Evolutionary conservation across 1,284 basidiomycete genomes (phyloP), one percentile per base, ranked within the genome.

Genomic region (Cutaneotrichosporon spelunceum): DNA sequence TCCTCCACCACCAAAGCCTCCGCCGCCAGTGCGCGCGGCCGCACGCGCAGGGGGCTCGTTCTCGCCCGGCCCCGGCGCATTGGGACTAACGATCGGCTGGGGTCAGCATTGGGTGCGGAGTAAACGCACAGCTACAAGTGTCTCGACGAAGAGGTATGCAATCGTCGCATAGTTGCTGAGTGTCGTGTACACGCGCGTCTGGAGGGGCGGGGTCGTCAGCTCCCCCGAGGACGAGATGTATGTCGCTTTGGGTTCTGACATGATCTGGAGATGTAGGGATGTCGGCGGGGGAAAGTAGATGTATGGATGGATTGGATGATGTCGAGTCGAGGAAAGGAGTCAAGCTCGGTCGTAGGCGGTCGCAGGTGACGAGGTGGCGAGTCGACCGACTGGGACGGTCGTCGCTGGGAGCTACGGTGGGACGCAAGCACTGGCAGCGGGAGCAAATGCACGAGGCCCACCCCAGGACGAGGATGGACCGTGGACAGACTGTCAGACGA

Each of bases 61-160:
- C 49, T 56, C 66, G 63, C 30, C 13, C 30, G 72, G n/a, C 58
- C 66, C 21, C 58, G 57, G 34, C 0, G 72, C 70, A 60, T 74
- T 69, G 21, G 69, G 72, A 60, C 73, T 69, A 21, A 69, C 29
- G 48, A 75, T 64, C 9, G 73, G 73, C 73, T 75, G 49, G 13
- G 21, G 57, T 54, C 23, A 54, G 53, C 44, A 4, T 7, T 11
- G 47, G 11, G 39, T 23, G 19, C 14, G 45, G 55, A 13, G n/a
- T 69, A 72, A 10, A 55, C 56, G 7, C 13, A 76, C 76, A n/a
- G 70, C 68, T 27, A 76, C 59, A 0, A 78, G 63, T 11, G 76
- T 78, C 59, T 74, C 72, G 23, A 72, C 58, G 66, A 75, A 77
- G 50, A 76, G 68, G 55, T 73, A 76, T 7, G 60, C 57, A 14